Percentiles rank a stretch among this genome's conserved stretches.
Conservation (phyloP, 2,329 filamentous ascomycete species). For the Neophaeococcomyces aloes region DNA sequence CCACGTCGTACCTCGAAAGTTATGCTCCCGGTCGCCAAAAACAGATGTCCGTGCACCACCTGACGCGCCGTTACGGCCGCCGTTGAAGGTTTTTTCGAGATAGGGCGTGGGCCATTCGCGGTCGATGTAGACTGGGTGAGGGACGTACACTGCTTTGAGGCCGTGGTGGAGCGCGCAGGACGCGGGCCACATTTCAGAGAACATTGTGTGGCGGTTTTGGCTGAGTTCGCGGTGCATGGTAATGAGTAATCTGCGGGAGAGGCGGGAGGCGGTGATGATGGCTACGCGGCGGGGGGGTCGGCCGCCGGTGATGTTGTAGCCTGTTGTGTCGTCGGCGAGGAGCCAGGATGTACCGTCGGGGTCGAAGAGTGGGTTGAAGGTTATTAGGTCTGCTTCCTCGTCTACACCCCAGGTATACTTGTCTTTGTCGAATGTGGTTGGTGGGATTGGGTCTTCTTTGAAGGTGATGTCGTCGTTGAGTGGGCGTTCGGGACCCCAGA, state of each 20-base stretch:
- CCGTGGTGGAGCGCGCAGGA: slow-evolving; percentile 83
- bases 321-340: slow-evolving; percentile 71
- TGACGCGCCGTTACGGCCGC: slow-evolving; percentile 60
- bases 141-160: slow-evolving; percentile 81
- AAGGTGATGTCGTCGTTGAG: slow-evolving; percentile 54
- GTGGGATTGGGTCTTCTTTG: slow-evolving; percentile 67
- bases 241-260: slow-evolving; percentile 66
- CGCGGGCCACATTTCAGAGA: slow-evolving; percentile 92
- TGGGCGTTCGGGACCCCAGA: slow-evolving; percentile 78
- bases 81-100: slow-evolving; percentile 70
- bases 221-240: slow-evolving; percentile 88
- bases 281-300: slow-evolving; percentile 64
- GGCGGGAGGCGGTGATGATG: slow-evolving; percentile 78
- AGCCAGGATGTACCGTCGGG: slow-evolving; percentile 79
- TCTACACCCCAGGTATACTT: slow-evolving; percentile 76
- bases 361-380: slow-evolving; percentile 85
- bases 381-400: slow-evolving; percentile 85
- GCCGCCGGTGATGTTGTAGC: slow-evolving; percentile 58
- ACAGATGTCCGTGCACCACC: slow-evolving; percentile 64
- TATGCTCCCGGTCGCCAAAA: slow-evolving; percentile 78
- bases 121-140: slow-evolving; percentile 81
- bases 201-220: slow-evolving; percentile 76
- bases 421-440: slow-evolving; percentile 64
- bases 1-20: slow-evolving; percentile 78
- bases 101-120: slow-evolving; percentile 74